These are phyloP conservation scores for Penicillium griseofulvum DNA, from an alignment of 2,329 filamentous ascomycete species.

Conservation along the genomic window DNA sequence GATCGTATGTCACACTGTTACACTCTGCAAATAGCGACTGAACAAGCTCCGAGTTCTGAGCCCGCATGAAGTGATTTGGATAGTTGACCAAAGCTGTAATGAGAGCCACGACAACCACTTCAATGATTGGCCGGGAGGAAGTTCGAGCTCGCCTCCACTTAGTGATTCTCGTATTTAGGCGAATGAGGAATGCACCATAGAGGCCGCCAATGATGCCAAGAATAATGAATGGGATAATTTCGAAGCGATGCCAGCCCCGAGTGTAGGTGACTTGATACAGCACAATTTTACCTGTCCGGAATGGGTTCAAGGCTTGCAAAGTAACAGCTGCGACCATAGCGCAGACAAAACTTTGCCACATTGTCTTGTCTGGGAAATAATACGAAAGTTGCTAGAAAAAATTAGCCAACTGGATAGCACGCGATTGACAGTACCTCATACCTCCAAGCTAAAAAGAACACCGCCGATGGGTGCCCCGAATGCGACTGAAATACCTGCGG, in stretches of 20 bases:
- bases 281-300: conserved; percentile 91
- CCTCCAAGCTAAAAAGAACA: conserved; percentile 91
- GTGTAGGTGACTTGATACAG: conserved; percentile 94
- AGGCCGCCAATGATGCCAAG: conserved; percentile 89
- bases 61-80: conserved; percentile 93
- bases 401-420: conserved; percentile 11
- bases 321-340: conserved; percentile 98
- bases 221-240: conserved; percentile 81
- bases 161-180: conserved; percentile 83
- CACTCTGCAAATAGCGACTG: conserved; percentile 92
- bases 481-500: conserved; percentile 87
- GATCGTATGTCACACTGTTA: conserved; percentile 75
- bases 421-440: conserved; percentile 30
- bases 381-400: conserved; percentile 76
- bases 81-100: conserved; percentile 89
- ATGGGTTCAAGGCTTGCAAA: conserved; percentile 88
- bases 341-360: conserved; percentile 99
- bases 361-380: conserved; percentile 98
- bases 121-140: conserved; percentile 70
- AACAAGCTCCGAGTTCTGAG: conserved; percentile 86
- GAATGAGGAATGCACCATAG: conserved; percentile 93
- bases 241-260: conserved; percentile 89
- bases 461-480: conserved; percentile 93
- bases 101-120: conserved; percentile 76
- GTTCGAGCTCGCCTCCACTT: conserved; percentile 71